Evolutionary conservation across 768 basidiomycete species (phyloP).

Genomic region (Leucosporidium scottii): DNA sequence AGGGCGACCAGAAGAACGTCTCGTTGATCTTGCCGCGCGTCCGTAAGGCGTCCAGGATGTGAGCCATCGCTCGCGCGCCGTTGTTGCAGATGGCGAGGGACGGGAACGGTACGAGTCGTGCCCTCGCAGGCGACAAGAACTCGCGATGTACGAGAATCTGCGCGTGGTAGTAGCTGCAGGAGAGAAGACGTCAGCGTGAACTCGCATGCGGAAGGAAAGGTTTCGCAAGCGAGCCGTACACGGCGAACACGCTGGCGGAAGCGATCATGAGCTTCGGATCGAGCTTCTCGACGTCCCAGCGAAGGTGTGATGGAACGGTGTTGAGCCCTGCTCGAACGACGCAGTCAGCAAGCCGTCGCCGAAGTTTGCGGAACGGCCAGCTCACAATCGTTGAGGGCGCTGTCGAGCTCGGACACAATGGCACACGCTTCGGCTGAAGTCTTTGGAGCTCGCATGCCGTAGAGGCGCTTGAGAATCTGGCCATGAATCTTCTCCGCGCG

Average conservation of each 20-base stretch:
- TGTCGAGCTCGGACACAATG: no score
- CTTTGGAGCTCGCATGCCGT: no score
- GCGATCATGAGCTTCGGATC: not conserved
- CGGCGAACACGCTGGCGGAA: not conserved
- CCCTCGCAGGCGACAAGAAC: conserved; percentile 49
- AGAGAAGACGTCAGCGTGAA: not conserved
- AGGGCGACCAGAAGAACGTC: not conserved
- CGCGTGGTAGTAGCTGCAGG: conserved; percentile 33
- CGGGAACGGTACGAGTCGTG: conserved; percentile 46
- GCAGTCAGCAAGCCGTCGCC: no score
- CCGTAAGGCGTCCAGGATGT: conserved; percentile 60
- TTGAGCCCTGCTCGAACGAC: no score
- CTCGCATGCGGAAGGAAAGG: not conserved
- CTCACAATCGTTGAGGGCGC: no score
- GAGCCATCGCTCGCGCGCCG: conserved; percentile 65
- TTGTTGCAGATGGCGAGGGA: conserved; percentile 72
- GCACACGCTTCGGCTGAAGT: no score
- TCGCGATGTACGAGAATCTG: conserved; percentile 72
- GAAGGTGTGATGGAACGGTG: no score
- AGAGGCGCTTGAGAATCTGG: no score
- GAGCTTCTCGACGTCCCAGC: not conserved
- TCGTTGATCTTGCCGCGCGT: conserved; percentile 39
- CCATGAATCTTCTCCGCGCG: no score
- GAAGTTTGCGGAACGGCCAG: no score
- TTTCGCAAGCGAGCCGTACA: not conserved